Conservation (phyloP, 306 rosid species). For the Quercus aquifolioides region DNA sequence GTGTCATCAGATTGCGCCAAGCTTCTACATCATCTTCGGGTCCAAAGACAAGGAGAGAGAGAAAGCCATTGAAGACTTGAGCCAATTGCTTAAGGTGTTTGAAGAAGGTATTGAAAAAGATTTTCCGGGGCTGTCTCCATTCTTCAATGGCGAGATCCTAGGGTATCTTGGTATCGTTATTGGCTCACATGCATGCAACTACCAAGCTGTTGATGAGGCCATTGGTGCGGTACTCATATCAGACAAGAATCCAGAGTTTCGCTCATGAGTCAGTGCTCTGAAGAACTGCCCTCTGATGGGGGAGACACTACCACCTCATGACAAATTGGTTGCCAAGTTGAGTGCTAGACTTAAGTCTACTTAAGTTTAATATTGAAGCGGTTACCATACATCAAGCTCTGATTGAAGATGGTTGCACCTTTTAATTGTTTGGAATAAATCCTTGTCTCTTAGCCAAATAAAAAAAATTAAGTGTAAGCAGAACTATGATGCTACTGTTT, state of each 20-base stretch:
- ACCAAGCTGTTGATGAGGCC: slow-evolving; percentile 31
- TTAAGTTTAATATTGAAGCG: too few relatives aligned
- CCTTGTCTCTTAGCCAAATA: too few relatives aligned
- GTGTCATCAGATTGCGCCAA: slow-evolving; percentile 7
- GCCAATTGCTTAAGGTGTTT: slow-evolving; percentile 20
- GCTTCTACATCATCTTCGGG: not conserved
- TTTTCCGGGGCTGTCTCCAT: slow-evolving; percentile 11
- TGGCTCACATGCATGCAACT: slow-evolving; percentile 25
- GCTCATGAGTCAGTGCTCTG: slow-evolving; percentile 36
- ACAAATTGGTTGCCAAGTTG: slow-evolving; percentile 28
- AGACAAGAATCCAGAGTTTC: slow-evolving; percentile 18
- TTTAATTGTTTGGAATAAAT: too few relatives aligned
- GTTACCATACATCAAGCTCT: too few relatives aligned
- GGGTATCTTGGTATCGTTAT: slow-evolving; percentile 39
- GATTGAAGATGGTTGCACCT: too few relatives aligned
- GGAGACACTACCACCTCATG: slow-evolving; percentile 41
- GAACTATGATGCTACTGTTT: too few relatives aligned
- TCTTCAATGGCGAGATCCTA: slow-evolving; percentile 7
- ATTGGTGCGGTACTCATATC: not conserved
- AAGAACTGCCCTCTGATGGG: slow-evolving; percentile 35
- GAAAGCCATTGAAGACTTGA: slow-evolving; percentile 20
- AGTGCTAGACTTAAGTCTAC: not conserved
- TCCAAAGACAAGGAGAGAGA: slow-evolving; percentile 32
- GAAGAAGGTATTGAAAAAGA: slow-evolving; percentile 40
- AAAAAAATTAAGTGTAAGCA: too few relatives aligned